These are phyloP conservation scores for Diaporthe destruens DNA, from an alignment of 2,329 filamentous ascomycete species.

Conservation along the genomic window DNA sequence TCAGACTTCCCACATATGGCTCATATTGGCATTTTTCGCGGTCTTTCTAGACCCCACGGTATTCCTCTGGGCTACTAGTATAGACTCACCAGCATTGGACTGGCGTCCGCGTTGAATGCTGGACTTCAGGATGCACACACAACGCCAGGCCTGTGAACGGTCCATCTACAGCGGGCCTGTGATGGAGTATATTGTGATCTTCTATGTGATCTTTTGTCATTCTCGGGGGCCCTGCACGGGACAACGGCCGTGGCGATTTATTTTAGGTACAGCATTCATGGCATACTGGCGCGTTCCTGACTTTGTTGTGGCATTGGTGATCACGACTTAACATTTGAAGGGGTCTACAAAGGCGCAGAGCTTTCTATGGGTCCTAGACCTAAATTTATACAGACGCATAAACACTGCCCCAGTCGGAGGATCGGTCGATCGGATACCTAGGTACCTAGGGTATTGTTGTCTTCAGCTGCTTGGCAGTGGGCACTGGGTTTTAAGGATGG, in stretches of 20 bases:
- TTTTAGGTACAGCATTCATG: neutral
- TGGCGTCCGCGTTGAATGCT: too few relatives aligned
- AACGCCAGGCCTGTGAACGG: too few relatives aligned
- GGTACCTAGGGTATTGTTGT: too few relatives aligned
- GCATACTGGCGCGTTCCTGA: neutral
- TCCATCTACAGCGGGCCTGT: neutral
- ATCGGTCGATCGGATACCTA: too few relatives aligned
- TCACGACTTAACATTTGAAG: neutral
- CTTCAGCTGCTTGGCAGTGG: too few relatives aligned
- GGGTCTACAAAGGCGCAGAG: slow-evolving; percentile 2
- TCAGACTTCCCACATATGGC: neutral
- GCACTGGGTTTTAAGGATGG: too few relatives aligned
- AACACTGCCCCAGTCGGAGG: neutral
- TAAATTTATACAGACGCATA: slow-evolving; percentile 1
- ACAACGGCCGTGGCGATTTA: neutral
- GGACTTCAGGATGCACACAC: too few relatives aligned
- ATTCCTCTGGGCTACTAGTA: too few relatives aligned
- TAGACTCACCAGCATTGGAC: too few relatives aligned
- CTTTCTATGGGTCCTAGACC: neutral
- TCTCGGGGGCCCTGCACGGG: slow-evolving; percentile 3
- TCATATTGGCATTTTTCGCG: neutral
- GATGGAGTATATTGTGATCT: neutral
- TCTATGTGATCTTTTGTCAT: neutral
- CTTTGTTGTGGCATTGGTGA: neutral
- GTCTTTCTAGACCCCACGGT: neutral